phyloP scores from a whole-genome alignment of 2,329 filamentous ascomycete genomes.

The Aspergillus sp. region DNA sequence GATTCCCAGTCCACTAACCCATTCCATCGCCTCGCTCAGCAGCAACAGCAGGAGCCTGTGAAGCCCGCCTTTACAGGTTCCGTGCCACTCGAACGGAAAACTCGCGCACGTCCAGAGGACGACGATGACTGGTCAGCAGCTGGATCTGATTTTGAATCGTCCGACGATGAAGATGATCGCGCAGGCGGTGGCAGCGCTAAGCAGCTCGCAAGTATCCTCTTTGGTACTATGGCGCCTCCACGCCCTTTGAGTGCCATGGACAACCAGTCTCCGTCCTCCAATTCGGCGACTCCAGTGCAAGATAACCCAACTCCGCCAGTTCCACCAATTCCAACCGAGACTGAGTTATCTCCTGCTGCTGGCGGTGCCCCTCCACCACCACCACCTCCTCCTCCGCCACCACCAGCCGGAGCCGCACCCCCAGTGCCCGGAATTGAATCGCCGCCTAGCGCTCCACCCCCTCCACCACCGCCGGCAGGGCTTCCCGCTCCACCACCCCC shows the following conservation, averaged over 20 bases:
- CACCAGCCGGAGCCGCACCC: constrained; percentile 18
- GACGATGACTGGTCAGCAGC: constrained; percentile 77
- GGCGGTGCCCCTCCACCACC: constrained; percentile 28
- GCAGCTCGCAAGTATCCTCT: constrained; percentile 89
- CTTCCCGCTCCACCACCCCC: constrained; percentile 48
- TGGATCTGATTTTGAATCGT: constrained; percentile 74
- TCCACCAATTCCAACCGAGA: constrained; percentile 25
- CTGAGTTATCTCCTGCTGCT: constrained; percentile 24
- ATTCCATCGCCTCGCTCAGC: constrained; percentile 82
- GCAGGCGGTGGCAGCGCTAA: constrained; percentile 82
- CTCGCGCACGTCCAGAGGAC: constrained; percentile 60
- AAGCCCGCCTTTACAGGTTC: constrained; percentile 53
- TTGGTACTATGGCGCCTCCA: constrained; percentile 94
- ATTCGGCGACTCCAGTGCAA: constrained; percentile 47
- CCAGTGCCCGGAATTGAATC: constrained; percentile 2
- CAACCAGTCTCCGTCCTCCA: constrained; percentile 58
- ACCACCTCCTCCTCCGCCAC: constrained; percentile 37
- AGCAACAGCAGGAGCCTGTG: constrained; percentile 59
- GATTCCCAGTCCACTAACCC: constrained; percentile 82
- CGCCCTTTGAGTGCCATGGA: constrained; percentile 82
- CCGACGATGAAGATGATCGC: constrained; percentile 70
- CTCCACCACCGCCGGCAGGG: constrained; percentile 37
- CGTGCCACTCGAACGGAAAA: constrained; percentile 48
- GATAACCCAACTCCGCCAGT: constrained; percentile 36
- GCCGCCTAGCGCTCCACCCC: constrained; percentile 46